Conservation (phyloP, 208 protist genomes). For the Leishmania arabica region DNA sequence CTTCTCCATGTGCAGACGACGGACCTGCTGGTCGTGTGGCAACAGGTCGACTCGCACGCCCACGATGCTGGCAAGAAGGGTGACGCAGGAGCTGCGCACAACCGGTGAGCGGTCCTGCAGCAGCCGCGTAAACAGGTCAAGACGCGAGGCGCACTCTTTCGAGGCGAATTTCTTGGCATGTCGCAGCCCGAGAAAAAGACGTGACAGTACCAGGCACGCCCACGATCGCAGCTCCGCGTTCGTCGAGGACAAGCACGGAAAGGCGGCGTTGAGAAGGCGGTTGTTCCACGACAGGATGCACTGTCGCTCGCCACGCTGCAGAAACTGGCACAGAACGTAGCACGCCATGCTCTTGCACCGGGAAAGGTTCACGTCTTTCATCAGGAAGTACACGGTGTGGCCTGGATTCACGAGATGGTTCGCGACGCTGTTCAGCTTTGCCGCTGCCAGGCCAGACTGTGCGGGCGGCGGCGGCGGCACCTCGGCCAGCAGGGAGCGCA, state of each 20-base stretch:
- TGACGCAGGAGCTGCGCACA: conserved; percentile 88
- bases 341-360: conserved; percentile 91
- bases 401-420: conserved; percentile 20
- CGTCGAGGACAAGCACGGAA: conserved; percentile 56
- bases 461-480: conserved; percentile 3
- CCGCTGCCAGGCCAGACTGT: background rate
- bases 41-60: conserved; percentile 65
- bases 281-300: conserved; percentile 85
- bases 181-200: conserved; percentile 67
- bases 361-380: conserved; percentile 64
- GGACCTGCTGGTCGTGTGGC: conserved; percentile 59
- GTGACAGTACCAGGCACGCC: conserved; percentile 79
- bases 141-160: conserved; percentile 67
- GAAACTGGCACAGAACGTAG: conserved; percentile 93
- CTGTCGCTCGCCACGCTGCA: conserved; percentile 62
- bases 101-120: conserved; percentile 85
- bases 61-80: conserved; percentile 77
- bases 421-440: conserved; percentile 21
- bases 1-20: conserved; percentile 87
- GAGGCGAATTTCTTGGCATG: conserved; percentile 82
- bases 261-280: conserved; percentile 77
- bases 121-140: conserved; percentile 75
- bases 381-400: conserved; percentile 65
- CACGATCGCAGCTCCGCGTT: conserved; percentile 84
- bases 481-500: background rate